Evolutionary conservation across 306 rosid genomes (phyloP).

Genomic region (Malus domestica): ASM211411v1 NC_041805.1:12392001-12392500

Average conservation of each 20-base stretch:
- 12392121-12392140: slow-evolving; percentile 72
- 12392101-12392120: slow-evolving; percentile 69
- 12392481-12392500: background rate
- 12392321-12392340: background rate
- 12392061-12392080: slow-evolving; percentile 40
- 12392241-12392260: background rate
- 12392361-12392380: background rate
- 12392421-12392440: background rate
- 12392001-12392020: slow-evolving; percentile 26
- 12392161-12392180: slow-evolving; percentile 68
- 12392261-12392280: background rate
- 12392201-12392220: background rate
- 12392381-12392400: background rate
- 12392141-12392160: slow-evolving; percentile 76
- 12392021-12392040: slow-evolving; percentile 31
- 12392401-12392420: background rate
- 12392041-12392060: slow-evolving; percentile 43
- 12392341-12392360: background rate
- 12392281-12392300: background rate
- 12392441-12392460: background rate
- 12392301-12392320: background rate
- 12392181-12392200: slow-evolving; percentile 67
- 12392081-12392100: slow-evolving; percentile 47
- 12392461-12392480: background rate
- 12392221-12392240: background rate